Evolutionary conservation across 805 yeast genomes (phyloP).

Genomic region (Lachancea thermotolerans): DNA sequence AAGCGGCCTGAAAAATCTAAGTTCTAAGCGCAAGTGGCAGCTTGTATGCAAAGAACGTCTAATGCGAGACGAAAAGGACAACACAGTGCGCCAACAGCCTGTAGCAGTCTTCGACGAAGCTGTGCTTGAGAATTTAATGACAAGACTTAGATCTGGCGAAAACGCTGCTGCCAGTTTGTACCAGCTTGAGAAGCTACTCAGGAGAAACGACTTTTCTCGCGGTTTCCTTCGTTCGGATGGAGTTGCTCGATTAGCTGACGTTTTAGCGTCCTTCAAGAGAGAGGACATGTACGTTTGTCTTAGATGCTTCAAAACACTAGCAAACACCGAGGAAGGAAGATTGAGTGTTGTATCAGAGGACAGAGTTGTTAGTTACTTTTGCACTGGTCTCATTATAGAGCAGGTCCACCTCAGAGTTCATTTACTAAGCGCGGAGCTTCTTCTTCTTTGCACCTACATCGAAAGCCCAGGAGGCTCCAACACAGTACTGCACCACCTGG

Average conservation of each 20-base stretch:
- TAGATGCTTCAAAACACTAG: constrained; percentile 23
- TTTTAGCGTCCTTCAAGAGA: constrained; percentile 3
- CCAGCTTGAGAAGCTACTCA: constrained; percentile 23
- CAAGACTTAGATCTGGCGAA: constrained; percentile 4
- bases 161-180: constrained; percentile 15
- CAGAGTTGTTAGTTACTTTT: constrained; percentile 14
- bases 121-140: background rate
- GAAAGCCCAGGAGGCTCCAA: constrained; percentile 23
- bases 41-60: constrained; percentile 18
- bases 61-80: constrained; percentile 1
- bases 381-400: constrained; percentile 11
- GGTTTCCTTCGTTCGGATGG: constrained; percentile 16
- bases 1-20: constrained; percentile 17
- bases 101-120: background rate
- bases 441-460: constrained; percentile 23
- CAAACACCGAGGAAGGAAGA: constrained; percentile 18
- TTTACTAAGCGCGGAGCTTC: constrained; percentile 20
- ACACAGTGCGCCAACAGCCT: background rate
- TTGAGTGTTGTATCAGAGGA: constrained; percentile 10
- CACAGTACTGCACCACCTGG: constrained; percentile 12
- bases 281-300: constrained; percentile 20
- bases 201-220: constrained; percentile 16
- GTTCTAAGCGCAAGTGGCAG: constrained; percentile 27
- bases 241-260: constrained; percentile 11
- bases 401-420: constrained; percentile 14